Evolutionary conservation across 192 early-diverging fungal species (phyloP), one percentile per base, ranked within the genome.

Genomic region (Phlyctochytrium arcticum): DNA sequence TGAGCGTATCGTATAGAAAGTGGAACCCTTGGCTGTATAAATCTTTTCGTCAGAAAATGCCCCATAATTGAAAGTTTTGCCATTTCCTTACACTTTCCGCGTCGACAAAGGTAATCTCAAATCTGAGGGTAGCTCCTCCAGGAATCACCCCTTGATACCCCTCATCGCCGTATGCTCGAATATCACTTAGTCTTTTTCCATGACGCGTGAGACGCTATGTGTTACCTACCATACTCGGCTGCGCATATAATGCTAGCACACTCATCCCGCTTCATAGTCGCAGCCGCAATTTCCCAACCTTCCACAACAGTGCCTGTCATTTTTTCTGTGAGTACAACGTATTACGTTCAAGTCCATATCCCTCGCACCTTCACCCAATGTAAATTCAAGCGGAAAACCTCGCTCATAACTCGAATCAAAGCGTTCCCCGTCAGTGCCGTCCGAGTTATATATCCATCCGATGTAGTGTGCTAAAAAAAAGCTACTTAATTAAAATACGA

Each of bases 281-380:
- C 67, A 36, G 89, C 62, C 47, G 85, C 87, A 10, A 81, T 78
- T 42, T 90, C 89, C 88, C 87, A 91, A n/a, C 85, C 89, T 26
- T 78, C 44, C 57, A 91, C 88, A 21, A 89, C 88, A 36, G 67
- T 56, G 23, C 63, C 69, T 71, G 47, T n/a, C n/a, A n/a, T n/a
- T n/a, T n/a, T n/a, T 5, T 24, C 24, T 30, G 36, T 35, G 12
- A 29, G 34, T 21, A 35, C 3, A 4, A 7, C 10, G 15, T 57
- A n/a, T 57, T 8, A 7, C 24, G 21, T 15, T 35, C n/a, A 9
- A 27, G 4, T 26, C 31, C 4, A n/a, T n/a, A n/a, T n/a, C n/a
- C n/a, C n/a, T n/a, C 56, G 3, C n/a, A 60, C 72, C 71, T 42
- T 53, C 56, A 12, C 70, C 70, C 1, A 77, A 34, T 5, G 48